Evolutionary conservation across 2,329 filamentous ascomycete genomes (phyloP), one percentile per base, ranked within the genome.

Genomic region (Aspergillus fijiensis): DNA sequence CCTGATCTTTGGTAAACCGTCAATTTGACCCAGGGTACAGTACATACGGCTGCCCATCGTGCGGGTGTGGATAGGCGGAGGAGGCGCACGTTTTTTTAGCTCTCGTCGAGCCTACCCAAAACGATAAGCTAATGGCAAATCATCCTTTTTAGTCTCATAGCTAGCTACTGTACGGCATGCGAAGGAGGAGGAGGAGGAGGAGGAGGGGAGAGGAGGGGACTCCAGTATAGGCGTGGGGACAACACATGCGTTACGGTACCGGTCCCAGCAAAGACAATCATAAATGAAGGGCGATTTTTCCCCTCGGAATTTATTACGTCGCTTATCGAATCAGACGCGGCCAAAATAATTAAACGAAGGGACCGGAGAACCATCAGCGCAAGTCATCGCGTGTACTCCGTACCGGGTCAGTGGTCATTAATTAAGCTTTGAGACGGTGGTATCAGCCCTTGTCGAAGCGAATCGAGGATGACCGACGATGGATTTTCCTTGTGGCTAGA

Each of bases 401-500:
- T 23, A 60, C 60, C 64, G 57, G 60, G 55, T 61, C 59, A 61
- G 59, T 60, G 58, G 61, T 59, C 62, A 66, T 67, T 60, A 63
- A 67, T 67, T 69, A 69, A 69, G 67, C 67, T 69, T 69, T 63
- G 59, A 56, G 51, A 62, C 60, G 66, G 67, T 63, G 60, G 62
- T 64, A 63, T 64, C 65, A 64, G 60, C 58, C 64, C 60, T 61
- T 64, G 61, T 64, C 56, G 51, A 63, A 62, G 57, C 59, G 58
- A 62, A 61, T 62, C 57, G 57, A 62, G 55, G 57, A 35, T 23
- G 55, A 50, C 21, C 25, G 48, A 45, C 16, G 39, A 45, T n/a
- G 14, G 39, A 7, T 16, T 19, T 42, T 49, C 27, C 27, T 3
- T 29, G 27, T 29, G 27, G 27, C 27, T 29, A 9, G 27, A 29